Evolutionary conservation across 148 eudicot genomes (phyloP).

Genomic region (Hydrangea macrophylla): DNA sequence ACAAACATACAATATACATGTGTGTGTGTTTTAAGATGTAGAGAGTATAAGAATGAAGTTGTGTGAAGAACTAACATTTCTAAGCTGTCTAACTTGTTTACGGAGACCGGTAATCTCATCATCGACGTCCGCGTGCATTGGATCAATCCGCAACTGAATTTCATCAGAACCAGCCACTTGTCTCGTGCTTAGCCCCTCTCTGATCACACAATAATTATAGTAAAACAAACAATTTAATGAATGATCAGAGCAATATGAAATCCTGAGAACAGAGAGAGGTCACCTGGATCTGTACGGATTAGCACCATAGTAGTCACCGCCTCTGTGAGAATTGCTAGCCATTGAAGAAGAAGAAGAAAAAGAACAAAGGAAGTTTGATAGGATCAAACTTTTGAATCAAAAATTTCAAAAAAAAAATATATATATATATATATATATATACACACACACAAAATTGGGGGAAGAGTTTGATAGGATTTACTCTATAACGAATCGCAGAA

Average conservation of each 20-base stretch:
- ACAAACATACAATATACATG: constrained; percentile 1
- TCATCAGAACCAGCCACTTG: constrained; percentile 59
- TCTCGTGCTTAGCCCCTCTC: constrained; percentile 85
- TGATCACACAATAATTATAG: constrained; percentile 19
- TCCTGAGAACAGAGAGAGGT: background rate
- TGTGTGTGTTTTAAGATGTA: too few relatives aligned
- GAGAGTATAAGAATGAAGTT: too few relatives aligned
- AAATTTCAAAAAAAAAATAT: background rate
- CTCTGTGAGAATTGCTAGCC: constrained; percentile 28
- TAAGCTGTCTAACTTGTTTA: constrained; percentile 70
- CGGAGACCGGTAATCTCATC: constrained; percentile 73
- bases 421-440: too few relatives aligned
- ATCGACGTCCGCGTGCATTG: constrained; percentile 79
- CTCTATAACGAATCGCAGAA: too few relatives aligned
- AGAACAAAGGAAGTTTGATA: too few relatives aligned
- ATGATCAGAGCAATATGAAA: background rate
- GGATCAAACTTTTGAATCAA: background rate
- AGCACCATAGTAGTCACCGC: constrained; percentile 35
- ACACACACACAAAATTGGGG: too few relatives aligned
- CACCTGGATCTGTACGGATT: constrained; percentile 66
- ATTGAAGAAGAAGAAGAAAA: constrained; percentile 22
- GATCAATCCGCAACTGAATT: constrained; percentile 79
- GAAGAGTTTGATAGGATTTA: too few relatives aligned
- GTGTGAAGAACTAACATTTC: constrained; percentile 46
- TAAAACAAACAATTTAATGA: background rate